These are phyloP conservation scores for Trichoderma asperellum DNA, from an alignment of 2,329 filamentous ascomycete genomes.

Conservation along the genomic window DNA sequence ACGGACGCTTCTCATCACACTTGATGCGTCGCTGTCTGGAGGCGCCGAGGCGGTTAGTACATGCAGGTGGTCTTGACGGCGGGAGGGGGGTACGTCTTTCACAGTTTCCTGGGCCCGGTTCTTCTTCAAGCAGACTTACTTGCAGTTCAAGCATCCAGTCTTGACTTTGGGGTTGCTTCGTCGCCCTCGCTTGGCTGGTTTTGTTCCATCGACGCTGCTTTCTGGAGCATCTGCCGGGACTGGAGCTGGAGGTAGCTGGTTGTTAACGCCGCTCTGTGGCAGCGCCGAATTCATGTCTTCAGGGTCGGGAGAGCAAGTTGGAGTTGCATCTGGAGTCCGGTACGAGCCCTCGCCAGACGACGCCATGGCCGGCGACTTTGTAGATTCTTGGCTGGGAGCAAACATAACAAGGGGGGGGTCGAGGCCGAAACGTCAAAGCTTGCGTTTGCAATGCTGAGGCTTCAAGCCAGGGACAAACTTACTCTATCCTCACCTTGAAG, in stretches of 20 bases:
- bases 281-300: background rate
- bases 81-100: background rate
- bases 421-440: background rate
- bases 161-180: slow-evolving; percentile 66
- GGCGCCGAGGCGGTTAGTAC: background rate
- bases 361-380: background rate
- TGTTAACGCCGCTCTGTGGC: background rate
- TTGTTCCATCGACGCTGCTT: background rate
- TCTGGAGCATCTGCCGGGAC: background rate
- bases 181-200: slow-evolving; percentile 48
- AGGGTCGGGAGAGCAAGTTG: slow-evolving; percentile 13
- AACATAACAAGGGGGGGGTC: slow-evolving; percentile 6
- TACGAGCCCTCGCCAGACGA: slow-evolving; percentile 19
- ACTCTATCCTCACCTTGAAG: background rate
- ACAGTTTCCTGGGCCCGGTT: background rate
- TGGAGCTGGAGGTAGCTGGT: background rate
- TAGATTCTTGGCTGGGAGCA: background rate
- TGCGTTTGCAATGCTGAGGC: background rate
- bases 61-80: background rate
- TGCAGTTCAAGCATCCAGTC: slow-evolving; percentile 70
- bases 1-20: slow-evolving; percentile 66
- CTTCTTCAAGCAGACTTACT: slow-evolving; percentile 53
- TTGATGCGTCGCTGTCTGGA: slow-evolving; percentile 64
- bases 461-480: background rate
- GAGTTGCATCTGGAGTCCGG: slow-evolving; percentile 26